Percentiles rank a stretch among this genome's conserved stretches.
phyloP scores from a whole-genome alignment of 2,329 filamentous ascomycete genomes.

The Ilyonectria robusta region DNA sequence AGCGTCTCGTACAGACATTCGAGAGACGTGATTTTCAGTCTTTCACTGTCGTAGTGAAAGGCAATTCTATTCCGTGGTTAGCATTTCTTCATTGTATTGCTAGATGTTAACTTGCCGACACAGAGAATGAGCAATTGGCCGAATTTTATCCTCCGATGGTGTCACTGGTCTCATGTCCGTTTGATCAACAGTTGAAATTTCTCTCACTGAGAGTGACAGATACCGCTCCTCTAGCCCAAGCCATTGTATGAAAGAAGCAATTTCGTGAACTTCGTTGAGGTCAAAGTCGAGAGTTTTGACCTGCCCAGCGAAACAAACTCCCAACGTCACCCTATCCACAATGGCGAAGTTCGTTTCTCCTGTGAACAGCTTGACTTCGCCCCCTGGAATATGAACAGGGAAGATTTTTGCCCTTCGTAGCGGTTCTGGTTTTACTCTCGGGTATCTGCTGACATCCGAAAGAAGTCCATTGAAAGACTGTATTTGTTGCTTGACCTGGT shows the following conservation, averaged over 20 bases:
- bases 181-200: neutral
- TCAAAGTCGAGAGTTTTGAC: conserved; percentile 10
- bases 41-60: conserved; percentile 19
- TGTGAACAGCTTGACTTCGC: conserved; percentile 1
- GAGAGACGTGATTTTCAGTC: neutral
- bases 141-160: neutral
- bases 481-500: neutral
- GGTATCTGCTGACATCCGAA: neutral
- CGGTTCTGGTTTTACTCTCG: neutral
- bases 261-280: neutral
- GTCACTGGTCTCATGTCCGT: neutral
- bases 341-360: neutral
- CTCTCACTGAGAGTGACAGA: neutral
- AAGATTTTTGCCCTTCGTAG: neutral
- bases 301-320: neutral
- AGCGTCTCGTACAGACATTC: neutral
- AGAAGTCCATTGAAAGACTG: conserved; percentile 1
- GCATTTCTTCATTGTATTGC: neutral
- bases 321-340: neutral
- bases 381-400: conserved; percentile 1
- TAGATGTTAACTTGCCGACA: neutral
- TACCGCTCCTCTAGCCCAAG: neutral
- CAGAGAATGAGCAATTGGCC: conserved; percentile 8
- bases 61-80: neutral
- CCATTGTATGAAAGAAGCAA: neutral